Conservation (phyloP, 305 asterid species). For the Fraxinus paxiana region DNA sequence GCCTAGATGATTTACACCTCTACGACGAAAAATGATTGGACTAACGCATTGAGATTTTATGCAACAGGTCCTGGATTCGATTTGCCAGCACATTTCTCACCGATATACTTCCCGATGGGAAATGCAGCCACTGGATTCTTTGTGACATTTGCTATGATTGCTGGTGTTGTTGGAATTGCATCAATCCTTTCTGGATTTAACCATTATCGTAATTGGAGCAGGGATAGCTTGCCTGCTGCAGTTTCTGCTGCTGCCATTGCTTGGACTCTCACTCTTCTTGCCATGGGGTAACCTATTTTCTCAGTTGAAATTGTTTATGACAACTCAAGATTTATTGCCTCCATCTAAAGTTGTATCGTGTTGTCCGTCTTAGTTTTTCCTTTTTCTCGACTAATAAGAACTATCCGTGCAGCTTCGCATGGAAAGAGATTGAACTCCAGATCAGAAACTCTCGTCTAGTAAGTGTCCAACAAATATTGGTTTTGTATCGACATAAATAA, state of each 20-base stretch:
- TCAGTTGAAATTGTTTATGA: neutral
- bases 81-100: slow-evolving; percentile 84
- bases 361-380: neutral
- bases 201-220: slow-evolving; percentile 61
- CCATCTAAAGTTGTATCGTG: neutral
- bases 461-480: slow-evolving; percentile 23
- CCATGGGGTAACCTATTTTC: slow-evolving; percentile 66
- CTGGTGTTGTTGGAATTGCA: slow-evolving; percentile 77
- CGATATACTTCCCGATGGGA: slow-evolving; percentile 87
- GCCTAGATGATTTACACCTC: neutral
- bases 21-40: neutral
- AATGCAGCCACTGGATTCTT: slow-evolving; percentile 94
- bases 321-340: neutral
- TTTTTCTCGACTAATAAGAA: neutral
- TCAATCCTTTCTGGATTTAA: slow-evolving; percentile 61
- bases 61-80: slow-evolving; percentile 57
- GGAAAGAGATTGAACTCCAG: slow-evolving; percentile 64
- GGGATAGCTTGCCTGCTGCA: slow-evolving; percentile 58
- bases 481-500: neutral
- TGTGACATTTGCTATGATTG: slow-evolving; percentile 61
- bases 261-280: slow-evolving; percentile 80
- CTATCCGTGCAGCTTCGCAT: slow-evolving; percentile 57
- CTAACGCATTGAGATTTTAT: neutral
- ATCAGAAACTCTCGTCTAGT: slow-evolving; percentile 69
- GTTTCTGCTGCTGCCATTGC: slow-evolving; percentile 64